These are phyloP conservation scores for Ceratocystis ficicola DNA, from an alignment of 2,329 filamentous ascomycete species.

Conservation along the genomic window DNA sequence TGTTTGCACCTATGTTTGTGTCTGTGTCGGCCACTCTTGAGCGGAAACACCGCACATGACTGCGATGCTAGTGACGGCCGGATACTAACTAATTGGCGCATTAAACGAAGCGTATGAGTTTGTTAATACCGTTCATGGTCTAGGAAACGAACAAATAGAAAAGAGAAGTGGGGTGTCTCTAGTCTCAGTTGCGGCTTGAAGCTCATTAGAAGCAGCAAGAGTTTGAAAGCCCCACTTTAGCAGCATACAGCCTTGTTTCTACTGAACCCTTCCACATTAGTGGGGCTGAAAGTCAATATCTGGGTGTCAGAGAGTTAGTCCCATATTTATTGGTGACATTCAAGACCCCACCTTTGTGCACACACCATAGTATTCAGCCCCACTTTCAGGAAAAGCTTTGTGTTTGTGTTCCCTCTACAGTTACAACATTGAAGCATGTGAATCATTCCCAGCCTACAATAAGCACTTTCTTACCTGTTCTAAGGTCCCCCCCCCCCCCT, in stretches of 20 bases:
- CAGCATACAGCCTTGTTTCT: background rate
- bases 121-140: background rate
- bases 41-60: background rate
- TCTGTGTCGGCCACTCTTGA: background rate
- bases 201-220: background rate
- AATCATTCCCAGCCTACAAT: background rate
- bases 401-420: constrained; percentile 7
- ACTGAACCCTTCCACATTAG: background rate
- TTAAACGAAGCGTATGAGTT: background rate
- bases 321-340: background rate
- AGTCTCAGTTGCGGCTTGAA: background rate
- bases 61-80: background rate
- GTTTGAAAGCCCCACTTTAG: background rate
- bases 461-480: background rate
- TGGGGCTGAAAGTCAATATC: background rate
- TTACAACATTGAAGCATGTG: background rate
- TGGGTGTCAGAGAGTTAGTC: background rate
- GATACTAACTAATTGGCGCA: background rate
- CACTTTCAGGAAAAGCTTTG: constrained; percentile 10
- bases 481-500: background rate
- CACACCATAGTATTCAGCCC: background rate
- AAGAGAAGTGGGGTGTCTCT: background rate
- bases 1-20: background rate
- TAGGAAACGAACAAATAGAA: background rate
- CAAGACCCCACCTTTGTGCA: background rate